These are phyloP conservation scores for Venturia oleaginea DNA, from an alignment of 2,329 filamentous ascomycete species.

Conservation along the genomic window DNA sequence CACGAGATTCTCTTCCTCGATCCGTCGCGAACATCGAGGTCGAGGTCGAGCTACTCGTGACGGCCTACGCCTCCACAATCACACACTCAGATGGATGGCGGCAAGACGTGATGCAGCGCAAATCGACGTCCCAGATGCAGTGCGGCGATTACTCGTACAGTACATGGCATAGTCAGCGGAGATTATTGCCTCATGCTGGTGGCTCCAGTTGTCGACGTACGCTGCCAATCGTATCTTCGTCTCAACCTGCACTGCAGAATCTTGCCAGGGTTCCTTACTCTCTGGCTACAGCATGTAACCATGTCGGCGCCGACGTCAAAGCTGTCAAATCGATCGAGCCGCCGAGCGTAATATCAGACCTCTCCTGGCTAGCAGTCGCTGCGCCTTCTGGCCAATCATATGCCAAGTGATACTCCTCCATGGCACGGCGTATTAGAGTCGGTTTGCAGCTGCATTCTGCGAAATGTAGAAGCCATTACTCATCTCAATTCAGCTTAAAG, in stretches of 20 bases:
- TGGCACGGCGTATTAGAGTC: neutral
- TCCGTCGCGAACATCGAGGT: neutral
- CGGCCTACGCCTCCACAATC: neutral
- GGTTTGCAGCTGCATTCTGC: no score
- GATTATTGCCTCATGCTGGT: constrained; percentile 5
- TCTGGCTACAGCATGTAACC: neutral
- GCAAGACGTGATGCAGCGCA: neutral
- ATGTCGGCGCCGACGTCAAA: constrained; percentile 6
- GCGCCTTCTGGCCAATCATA: neutral
- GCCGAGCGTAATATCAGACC: neutral
- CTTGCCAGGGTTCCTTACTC: neutral
- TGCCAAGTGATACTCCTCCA: neutral
- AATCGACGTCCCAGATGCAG: neutral
- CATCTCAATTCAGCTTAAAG: no score
- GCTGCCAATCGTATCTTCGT: neutral
- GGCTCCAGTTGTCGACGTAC: neutral
- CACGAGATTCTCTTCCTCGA: neutral
- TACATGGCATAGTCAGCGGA: neutral
- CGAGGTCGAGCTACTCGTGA: neutral
- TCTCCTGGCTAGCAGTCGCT: constrained; percentile 1
- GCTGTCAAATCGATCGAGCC: constrained; percentile 8
- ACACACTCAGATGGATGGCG: neutral
- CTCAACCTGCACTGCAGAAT: constrained; percentile 6
- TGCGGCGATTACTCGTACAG: constrained; percentile 2
- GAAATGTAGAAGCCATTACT: no score